These are phyloP conservation scores for Solanum corneliomulleri DNA, from an alignment of 257 asterid species.

Conservation along the genomic window DNA sequence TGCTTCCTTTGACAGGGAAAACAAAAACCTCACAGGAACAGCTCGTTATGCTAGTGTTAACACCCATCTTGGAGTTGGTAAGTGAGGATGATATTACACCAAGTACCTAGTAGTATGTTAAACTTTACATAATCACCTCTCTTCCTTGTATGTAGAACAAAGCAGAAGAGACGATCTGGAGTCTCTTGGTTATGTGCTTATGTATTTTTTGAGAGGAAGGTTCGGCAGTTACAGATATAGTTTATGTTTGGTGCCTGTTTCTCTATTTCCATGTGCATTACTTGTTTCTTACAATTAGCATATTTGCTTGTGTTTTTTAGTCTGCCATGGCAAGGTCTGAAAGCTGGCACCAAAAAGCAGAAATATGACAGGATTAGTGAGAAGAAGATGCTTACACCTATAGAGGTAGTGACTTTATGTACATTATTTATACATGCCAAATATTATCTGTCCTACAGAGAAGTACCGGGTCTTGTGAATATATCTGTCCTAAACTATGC, in stretches of 20 bases:
- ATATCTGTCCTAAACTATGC: neutral
- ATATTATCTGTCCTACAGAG: neutral
- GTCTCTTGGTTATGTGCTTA: constrained; percentile 89
- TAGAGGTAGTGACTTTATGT: constrained; percentile 44
- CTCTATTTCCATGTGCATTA: neutral
- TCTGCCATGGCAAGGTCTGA: constrained; percentile 97
- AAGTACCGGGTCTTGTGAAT: neutral
- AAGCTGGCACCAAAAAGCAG: constrained; percentile 97
- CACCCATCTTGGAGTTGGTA: constrained; percentile 97
- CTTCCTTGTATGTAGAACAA: constrained; percentile 51
- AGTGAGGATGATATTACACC: constrained; percentile 11
- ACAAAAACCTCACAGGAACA: constrained; percentile 94
- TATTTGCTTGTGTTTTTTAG: constrained; percentile 21
- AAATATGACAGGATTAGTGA: constrained; percentile 94
- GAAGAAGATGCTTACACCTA: constrained; percentile 93
- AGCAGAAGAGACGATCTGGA: constrained; percentile 98
- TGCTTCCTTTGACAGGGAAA: constrained; percentile 51
- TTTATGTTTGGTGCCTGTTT: neutral
- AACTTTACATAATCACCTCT: neutral
- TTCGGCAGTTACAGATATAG: constrained; percentile 1
- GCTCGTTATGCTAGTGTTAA: constrained; percentile 98
- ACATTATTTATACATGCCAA: neutral
- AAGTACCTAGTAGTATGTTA: neutral
- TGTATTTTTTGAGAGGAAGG: constrained; percentile 97
- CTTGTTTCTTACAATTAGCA: neutral